phyloP scores from a whole-genome alignment of 163 green algal species.

The Smithsoniella earleae region DNA sequence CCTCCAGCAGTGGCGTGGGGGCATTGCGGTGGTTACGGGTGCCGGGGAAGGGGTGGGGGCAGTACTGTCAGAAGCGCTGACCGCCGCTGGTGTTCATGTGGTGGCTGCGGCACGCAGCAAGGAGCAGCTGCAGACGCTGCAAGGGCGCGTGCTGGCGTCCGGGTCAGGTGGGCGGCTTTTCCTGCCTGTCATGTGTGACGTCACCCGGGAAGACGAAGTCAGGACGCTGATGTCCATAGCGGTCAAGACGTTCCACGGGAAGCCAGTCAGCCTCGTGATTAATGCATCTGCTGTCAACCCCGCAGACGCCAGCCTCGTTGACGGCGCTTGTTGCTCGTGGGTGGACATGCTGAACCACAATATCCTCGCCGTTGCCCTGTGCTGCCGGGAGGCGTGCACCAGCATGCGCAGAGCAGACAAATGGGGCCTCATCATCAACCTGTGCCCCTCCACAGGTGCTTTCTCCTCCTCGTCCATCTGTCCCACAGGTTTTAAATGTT shows the following conservation, averaged over 20 bases:
- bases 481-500: neutral
- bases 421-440: constrained; percentile 69
- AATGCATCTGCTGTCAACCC: neutral
- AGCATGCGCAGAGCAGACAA: constrained; percentile 57
- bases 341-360: constrained; percentile 76
- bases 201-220: constrained; percentile 62
- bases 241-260: constrained; percentile 42
- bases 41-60: constrained; percentile 63
- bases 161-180: constrained; percentile 57
- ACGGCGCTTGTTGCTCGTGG: constrained; percentile 53
- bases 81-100: constrained; percentile 54
- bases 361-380: constrained; percentile 66
- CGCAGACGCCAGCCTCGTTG: constrained; percentile 54
- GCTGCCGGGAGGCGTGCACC: constrained; percentile 54
- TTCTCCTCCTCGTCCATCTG: too few species aligned
- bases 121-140: constrained; percentile 62
- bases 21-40: constrained; percentile 65
- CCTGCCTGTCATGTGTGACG: constrained; percentile 74
- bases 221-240: constrained; percentile 48
- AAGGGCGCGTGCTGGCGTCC: constrained; percentile 45
- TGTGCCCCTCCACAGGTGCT: constrained; percentile 33
- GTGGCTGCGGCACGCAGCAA: constrained; percentile 63
- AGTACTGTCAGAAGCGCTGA: constrained; percentile 52
- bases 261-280: constrained; percentile 2
- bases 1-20: constrained; percentile 52